Conservation (phyloP, 176 grass and related monocot species). For the Aegilops tauschii region DNA sequence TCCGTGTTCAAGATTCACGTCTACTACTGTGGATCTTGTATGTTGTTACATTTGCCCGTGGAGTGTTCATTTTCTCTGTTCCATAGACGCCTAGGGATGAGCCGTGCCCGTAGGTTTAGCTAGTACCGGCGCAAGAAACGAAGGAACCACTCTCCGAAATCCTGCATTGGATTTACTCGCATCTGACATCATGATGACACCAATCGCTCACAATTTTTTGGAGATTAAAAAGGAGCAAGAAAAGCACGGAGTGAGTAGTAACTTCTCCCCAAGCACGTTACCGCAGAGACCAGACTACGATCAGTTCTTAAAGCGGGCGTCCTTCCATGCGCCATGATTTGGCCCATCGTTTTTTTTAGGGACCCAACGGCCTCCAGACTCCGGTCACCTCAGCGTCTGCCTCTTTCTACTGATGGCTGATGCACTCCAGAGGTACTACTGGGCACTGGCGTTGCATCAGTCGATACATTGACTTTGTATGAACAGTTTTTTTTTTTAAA, state of each 20-base stretch:
- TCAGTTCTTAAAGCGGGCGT: slow-evolving; percentile 9
- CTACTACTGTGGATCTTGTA: neutral
- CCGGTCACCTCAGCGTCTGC: neutral
- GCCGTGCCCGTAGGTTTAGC: neutral
- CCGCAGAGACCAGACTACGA: slow-evolving; percentile 12
- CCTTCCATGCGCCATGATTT: slow-evolving; percentile 40
- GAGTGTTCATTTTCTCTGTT: neutral
- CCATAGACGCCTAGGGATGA: neutral
- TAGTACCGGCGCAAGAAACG: slow-evolving; percentile 9
- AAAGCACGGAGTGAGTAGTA: neutral
- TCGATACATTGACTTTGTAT: too few species aligned
- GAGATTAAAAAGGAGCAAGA: neutral
- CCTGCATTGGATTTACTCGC: slow-evolving; percentile 18
- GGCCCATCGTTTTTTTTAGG: slow-evolving; percentile 25
- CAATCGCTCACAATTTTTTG: slow-evolving; percentile 30
- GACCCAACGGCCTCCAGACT: neutral
- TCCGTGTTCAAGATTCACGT: neutral
- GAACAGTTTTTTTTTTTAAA: too few species aligned
- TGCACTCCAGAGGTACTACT: neutral
- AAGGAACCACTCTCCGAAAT: slow-evolving; percentile 11
- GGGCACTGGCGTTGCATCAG: neutral
- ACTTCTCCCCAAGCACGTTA: neutral
- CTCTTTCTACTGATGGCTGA: neutral
- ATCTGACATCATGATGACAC: slow-evolving; percentile 35
- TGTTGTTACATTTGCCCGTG: too few species aligned